Evolutionary conservation across 768 basidiomycete species (phyloP), one percentile per base, ranked within the genome.

Genomic region (Hypholoma sublateritium): DNA sequence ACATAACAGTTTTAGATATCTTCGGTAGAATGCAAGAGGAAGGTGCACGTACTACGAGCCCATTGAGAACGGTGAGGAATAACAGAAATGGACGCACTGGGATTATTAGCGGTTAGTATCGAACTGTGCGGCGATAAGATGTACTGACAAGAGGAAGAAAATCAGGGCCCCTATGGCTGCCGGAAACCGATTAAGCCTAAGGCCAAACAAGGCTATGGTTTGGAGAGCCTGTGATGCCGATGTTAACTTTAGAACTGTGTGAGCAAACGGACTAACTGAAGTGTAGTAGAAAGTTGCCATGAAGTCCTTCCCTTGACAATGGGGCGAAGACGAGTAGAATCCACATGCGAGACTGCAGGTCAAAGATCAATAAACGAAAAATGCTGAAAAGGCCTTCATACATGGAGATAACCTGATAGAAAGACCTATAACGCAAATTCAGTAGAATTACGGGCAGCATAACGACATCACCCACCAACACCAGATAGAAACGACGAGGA

Each of bases 161-260:
- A 73, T 62, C 13, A 80, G 53, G 1, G 83, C 69, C 12, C 87
- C 87, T 22, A 86, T 59, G 50, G 83, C 75, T 5, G 87, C 88
- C n/a, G 88, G 79, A 47, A 88, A 74, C 32, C 88, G 78, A 57
- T 87, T 82, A 61, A 87, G 67, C 63, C 84, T 82, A 55, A 91
- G 67, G 19, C 88, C 88, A 61, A 91, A 91, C 11, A 91, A 70
- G 1, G 83, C 87, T 43, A 91, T 83, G 1, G 86, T 87, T 72
- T 85, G 86, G 5, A 87, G 67, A 3, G 78, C 80, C 72, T 77
- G 52, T 16, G 37, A 36, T 25, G 32, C 25, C 4, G 19, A 19
- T n/a, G 39, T 48, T 43, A 14, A 63, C 50, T 24, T 50, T 28
- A 49, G 39, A 41, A 21, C 37, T 13, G 48, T 32, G 22, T 44